phyloP scores from a whole-genome alignment of 1,284 basidiomycete genomes.

The Cryptococcus sp. region DNA sequence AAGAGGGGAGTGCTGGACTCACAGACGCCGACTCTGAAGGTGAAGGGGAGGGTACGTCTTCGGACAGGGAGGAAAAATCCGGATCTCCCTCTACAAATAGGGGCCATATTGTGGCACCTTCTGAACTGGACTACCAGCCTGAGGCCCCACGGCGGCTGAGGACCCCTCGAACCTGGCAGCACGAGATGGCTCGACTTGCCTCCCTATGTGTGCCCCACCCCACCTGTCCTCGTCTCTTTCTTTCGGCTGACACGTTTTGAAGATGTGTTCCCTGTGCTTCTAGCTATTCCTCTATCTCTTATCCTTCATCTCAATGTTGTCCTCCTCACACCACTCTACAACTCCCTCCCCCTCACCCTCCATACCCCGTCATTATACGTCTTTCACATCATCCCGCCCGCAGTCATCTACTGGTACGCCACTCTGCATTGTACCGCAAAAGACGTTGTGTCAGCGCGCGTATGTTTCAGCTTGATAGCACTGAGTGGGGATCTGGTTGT shows the following conservation, averaged over 20 bases:
- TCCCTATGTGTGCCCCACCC: constrained; percentile 18
- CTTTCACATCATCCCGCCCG: constrained; percentile 12
- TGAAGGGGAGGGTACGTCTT: neutral
- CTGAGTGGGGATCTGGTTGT: constrained; percentile 27
- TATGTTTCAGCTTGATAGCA: constrained; percentile 26
- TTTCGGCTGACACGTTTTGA: neutral
- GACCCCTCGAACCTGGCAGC: constrained; percentile 16
- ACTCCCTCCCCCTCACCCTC: constrained; percentile 27
- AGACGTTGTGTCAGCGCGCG: constrained; percentile 18
- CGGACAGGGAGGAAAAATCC: neutral
- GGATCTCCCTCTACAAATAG: neutral
- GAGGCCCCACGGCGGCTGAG: neutral
- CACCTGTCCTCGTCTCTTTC: neutral
- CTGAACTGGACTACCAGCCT: neutral
- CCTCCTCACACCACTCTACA: constrained; percentile 32
- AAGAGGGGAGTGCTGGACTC: too few species aligned
- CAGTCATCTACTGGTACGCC: constrained; percentile 19
- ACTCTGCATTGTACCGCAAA: constrained; percentile 7
- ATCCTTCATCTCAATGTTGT: constrained; percentile 19
- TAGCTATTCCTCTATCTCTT: constrained; percentile 24
- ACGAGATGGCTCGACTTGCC: constrained; percentile 15
- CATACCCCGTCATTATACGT: constrained; percentile 16
- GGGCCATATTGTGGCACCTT: neutral
- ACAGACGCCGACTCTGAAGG: neutral
- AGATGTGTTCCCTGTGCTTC: constrained; percentile 26